phyloP scores from a whole-genome alignment of 108 stramenopile genomes.

The Skeletonema potamos region DNA sequence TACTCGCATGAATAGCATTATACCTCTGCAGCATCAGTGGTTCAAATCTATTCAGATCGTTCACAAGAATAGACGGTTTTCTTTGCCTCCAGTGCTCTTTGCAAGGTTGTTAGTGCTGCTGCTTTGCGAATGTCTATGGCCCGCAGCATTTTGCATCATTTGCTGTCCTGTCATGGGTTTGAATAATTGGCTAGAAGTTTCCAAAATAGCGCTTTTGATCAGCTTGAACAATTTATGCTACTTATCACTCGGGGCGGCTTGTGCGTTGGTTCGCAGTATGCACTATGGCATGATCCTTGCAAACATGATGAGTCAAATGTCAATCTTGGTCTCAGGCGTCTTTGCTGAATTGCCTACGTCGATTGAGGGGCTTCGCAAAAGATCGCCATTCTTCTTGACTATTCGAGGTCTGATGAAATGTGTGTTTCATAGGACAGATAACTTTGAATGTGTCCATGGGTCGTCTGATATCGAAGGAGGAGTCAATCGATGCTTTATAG shows the following conservation, averaged over 20 bases:
- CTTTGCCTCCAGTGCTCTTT: conserved; percentile 6
- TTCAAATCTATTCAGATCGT: neutral
- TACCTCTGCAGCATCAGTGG: conserved; percentile 14
- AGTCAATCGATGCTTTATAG: conserved; percentile 29
- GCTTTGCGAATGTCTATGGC: conserved; percentile 3
- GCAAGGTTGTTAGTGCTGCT: neutral
- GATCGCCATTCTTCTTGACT: conserved; percentile 26
- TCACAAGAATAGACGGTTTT: conserved; percentile 14
- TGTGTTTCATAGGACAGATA: conserved; percentile 15
- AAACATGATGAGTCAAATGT: conserved; percentile 13
- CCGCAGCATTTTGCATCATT: conserved; percentile 3
- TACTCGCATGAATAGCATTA: neutral
- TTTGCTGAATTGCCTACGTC: conserved; percentile 7
- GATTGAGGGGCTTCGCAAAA: neutral
- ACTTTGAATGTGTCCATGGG: conserved; percentile 13
- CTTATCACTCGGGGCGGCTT: conserved; percentile 2
- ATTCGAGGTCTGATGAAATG: conserved; percentile 20
- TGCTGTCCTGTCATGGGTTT: conserved; percentile 17
- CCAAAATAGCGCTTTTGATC: conserved; percentile 5
- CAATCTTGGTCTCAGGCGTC: conserved; percentile 8
- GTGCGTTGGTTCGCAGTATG: neutral
- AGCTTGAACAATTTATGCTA: conserved; percentile 17
- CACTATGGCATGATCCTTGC: conserved; percentile 17
- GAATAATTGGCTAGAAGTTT: neutral
- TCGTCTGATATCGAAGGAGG: conserved; percentile 12